These are phyloP conservation scores for Rhizopogon salebrosus DNA, from an alignment of 768 basidiomycete genomes.

Conservation along the genomic window DNA sequence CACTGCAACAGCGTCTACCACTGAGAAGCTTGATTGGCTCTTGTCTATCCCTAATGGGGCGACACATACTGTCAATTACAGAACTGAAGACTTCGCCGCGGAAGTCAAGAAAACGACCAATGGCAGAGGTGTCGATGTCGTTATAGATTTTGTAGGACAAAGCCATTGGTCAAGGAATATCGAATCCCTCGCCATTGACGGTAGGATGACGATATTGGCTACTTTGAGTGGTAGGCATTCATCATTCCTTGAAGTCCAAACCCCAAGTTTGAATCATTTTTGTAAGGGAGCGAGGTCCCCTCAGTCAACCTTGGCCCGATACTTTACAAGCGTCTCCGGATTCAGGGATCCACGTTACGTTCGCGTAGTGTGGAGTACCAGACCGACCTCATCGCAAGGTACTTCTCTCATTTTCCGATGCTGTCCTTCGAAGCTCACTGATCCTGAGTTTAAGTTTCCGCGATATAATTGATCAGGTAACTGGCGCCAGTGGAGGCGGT, in stretches of 20 bases:
- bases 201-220: slow-evolving; percentile 66
- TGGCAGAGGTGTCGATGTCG: slow-evolving; percentile 71
- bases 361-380: slow-evolving; percentile 75
- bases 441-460: slow-evolving; percentile 39
- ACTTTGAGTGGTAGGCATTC: slow-evolving; percentile 54
- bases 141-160: slow-evolving; percentile 81
- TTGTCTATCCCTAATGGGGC: slow-evolving; percentile 60
- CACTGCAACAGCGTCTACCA: slow-evolving; percentile 80
- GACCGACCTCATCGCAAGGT: slow-evolving; percentile 60
- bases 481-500: slow-evolving; percentile 50
- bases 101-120: slow-evolving; percentile 65
- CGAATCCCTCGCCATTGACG: slow-evolving; percentile 63
- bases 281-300: slow-evolving; percentile 46
- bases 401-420: slow-evolving; percentile 9
- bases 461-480: slow-evolving; percentile 54
- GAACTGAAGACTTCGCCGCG: slow-evolving; percentile 72
- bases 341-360: slow-evolving; percentile 86
- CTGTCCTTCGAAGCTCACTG: background rate
- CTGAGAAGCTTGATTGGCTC: slow-evolving; percentile 78
- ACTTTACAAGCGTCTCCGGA: slow-evolving; percentile 78
- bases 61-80: slow-evolving; percentile 81
- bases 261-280: slow-evolving; percentile 14
- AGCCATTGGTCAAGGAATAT: slow-evolving; percentile 74
- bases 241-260: slow-evolving; percentile 10
- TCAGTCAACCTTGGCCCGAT: slow-evolving; percentile 58